A percentile compares a stretch with the other conserved stretches of the same genome.
Conservation (phyloP, 805 yeast species). For the Candida fluviatilis region DNA sequence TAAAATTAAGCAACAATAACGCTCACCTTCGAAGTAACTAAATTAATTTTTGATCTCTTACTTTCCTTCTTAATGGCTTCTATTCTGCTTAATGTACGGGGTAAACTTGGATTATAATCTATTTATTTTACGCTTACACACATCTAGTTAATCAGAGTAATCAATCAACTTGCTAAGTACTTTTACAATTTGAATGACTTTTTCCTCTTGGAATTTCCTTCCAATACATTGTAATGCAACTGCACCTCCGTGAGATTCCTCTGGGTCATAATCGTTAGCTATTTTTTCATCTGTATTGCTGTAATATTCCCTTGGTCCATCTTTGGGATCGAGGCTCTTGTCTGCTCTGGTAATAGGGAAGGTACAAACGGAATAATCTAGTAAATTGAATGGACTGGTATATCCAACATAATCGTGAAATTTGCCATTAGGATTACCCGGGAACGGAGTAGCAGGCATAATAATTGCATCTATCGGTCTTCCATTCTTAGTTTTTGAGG, state of each 20-base stretch:
- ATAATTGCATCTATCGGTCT: slow-evolving; percentile 44
- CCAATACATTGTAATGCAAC: slow-evolving; percentile 65
- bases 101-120: too few relatives aligned
- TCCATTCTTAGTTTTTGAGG: slow-evolving; percentile 29
- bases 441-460: slow-evolving; percentile 45
- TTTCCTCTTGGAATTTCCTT: slow-evolving; percentile 59
- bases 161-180: slow-evolving; percentile 3
- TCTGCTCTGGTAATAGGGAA: slow-evolving; percentile 60
- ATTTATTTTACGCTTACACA: too few relatives aligned
- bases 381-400: slow-evolving; percentile 36
- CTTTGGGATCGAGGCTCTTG: slow-evolving; percentile 30
- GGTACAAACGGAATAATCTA: slow-evolving; percentile 27
- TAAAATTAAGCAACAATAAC: too few relatives aligned
- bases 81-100: too few relatives aligned
- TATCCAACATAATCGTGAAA: slow-evolving; percentile 41
- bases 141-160: slow-evolving; percentile 5
- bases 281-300: slow-evolving; percentile 41
- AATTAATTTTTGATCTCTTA: too few relatives aligned
- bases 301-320: slow-evolving; percentile 20
- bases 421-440: slow-evolving; percentile 31
- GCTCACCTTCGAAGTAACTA: too few relatives aligned
- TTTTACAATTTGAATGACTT: slow-evolving; percentile 46
- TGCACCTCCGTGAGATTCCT: slow-evolving; percentile 54
- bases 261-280: slow-evolving; percentile 43
- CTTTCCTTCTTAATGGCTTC: too few relatives aligned